Percentiles rank a stretch among this genome's conserved stretches.
Conservation (phyloP, 2,329 filamentous ascomycete species). For the Neopestalotiopsis rosae region DNA sequence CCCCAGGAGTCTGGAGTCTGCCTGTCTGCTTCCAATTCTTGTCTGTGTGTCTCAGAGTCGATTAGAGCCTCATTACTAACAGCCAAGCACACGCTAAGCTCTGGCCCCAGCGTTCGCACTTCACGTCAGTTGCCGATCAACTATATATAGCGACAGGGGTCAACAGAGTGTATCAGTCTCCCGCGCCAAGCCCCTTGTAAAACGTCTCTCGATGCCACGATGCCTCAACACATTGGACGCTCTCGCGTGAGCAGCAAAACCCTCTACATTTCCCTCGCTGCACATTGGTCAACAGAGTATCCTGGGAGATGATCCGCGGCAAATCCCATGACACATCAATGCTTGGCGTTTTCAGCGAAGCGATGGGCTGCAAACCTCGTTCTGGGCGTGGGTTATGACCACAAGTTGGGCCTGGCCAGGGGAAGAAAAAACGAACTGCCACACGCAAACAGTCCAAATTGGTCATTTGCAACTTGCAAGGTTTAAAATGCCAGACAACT, state of each 20-base stretch:
- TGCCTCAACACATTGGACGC: neutral
- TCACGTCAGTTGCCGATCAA: constrained; percentile 6
- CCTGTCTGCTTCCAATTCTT: neutral
- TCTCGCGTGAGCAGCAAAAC: neutral
- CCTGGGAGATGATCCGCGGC: neutral
- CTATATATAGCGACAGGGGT: constrained; percentile 14
- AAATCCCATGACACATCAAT: neutral
- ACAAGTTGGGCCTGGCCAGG: neutral
- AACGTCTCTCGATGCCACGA: constrained; percentile 3
- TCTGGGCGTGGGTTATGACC: neutral
- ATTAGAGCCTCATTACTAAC: constrained; percentile 12
- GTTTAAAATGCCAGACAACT: neutral
- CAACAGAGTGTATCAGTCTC: neutral
- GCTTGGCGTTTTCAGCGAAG: constrained; percentile 6
- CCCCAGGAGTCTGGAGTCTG: neutral
- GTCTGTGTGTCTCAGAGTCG: neutral
- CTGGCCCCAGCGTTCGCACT: neutral
- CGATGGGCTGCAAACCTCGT: neutral
- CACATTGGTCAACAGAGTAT: neutral
- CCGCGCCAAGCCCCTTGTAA: neutral
- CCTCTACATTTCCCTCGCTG: neutral
- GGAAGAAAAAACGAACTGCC: neutral
- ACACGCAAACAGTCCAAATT: neutral
- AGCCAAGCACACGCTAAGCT: constrained; percentile 9
- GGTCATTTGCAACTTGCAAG: constrained; percentile 2